phyloP scores from a whole-genome alignment of 1,139 yeast species.

The Kodamaea alishanica region DNA sequence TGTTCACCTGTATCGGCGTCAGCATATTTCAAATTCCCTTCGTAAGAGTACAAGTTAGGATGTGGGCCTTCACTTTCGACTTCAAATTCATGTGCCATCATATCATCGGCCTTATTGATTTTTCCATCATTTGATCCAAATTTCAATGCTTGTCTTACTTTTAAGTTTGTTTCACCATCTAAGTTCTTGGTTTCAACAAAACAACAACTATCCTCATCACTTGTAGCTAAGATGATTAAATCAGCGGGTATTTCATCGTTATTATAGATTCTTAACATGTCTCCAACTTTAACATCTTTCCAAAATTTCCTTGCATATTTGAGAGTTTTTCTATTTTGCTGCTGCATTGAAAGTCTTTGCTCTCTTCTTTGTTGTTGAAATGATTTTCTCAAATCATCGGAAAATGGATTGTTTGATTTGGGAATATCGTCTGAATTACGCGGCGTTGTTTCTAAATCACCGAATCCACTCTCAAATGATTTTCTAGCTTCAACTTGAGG shows the following conservation, averaged over 20 bases:
- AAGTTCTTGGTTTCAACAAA: slow-evolving; percentile 57
- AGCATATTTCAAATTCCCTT: slow-evolving; percentile 44
- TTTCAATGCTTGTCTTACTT: slow-evolving; percentile 48
- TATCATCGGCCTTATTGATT: slow-evolving; percentile 42
- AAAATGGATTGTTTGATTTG: slow-evolving; percentile 20
- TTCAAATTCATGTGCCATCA: slow-evolving; percentile 37
- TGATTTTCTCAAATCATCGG: slow-evolving; percentile 21
- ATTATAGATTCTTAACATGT: slow-evolving; percentile 47
- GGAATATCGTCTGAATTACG: slow-evolving; percentile 7
- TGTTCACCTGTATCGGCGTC: slow-evolving; percentile 17
- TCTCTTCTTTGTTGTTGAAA: slow-evolving; percentile 15
- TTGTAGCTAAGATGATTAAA: slow-evolving; percentile 46
- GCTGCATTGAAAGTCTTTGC: slow-evolving; percentile 1
- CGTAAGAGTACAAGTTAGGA: slow-evolving; percentile 50
- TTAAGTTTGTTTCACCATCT: slow-evolving; percentile 61
- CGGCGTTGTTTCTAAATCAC: slow-evolving; percentile 7
- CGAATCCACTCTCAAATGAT: slow-evolving; percentile 34
- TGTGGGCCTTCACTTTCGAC: slow-evolving; percentile 57
- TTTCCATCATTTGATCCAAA: slow-evolving; percentile 35
- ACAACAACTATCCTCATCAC: slow-evolving; percentile 53
- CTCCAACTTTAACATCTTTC: slow-evolving; percentile 57
- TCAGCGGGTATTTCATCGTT: slow-evolving; percentile 62
- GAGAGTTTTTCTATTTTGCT: slow-evolving; percentile 17
- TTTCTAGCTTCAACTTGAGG: slow-evolving; percentile 19
- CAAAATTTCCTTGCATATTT: slow-evolving; percentile 40